Evolutionary conservation across 1,139 yeast genomes (phyloP), one percentile per base, ranked within the genome.

Genomic region (Debaryomyces nepalensis): DNA sequence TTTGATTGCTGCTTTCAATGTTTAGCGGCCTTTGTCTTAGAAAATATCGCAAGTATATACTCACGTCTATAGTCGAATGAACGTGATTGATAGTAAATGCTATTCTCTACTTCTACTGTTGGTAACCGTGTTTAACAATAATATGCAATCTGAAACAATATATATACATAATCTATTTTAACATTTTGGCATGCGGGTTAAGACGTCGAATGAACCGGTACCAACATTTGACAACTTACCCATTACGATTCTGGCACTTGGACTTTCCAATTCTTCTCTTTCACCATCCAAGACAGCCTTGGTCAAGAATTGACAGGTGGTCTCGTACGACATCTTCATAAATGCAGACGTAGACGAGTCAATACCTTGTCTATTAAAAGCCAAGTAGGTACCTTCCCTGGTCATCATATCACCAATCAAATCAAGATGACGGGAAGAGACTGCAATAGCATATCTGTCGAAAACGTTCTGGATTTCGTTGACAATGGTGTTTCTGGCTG

Each of bases 341-440:
- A 95, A 88, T 23, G 98, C 87, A 8, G 98, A 91, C 2, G 98
- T 90, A 16, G 95, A 83, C 2, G 96, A 79, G 63, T 93, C 98
- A 63, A 95, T 91, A 67, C 99, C 99, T 71, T 90, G 97, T 77
- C 99, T 86, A 70, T 90, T 91, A 75, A 95, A 95, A 20, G 99
- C 97, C 64, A 93, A 73, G 63, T 91, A 95, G 3, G 95, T 81
- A 58, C 99, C 99, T 70, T 93, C 98, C 65, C 99, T 82, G 4
- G 99, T 95, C 99, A 95, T 95, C 91, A 89, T 88, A 67, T 95
- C 99, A 50, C 96, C 99, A 67, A 95, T 86, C 64, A 95, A 80
- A 62, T 93, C 98, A 71, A 95, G 81, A 72, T 95, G 99, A 66
- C 99, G 90, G 41, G 82, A 73, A 46, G 95, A 87, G 49, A 95